phyloP scores from a whole-genome alignment of 1,284 basidiomycete species.

The Rhodotorula sp. region DNA sequence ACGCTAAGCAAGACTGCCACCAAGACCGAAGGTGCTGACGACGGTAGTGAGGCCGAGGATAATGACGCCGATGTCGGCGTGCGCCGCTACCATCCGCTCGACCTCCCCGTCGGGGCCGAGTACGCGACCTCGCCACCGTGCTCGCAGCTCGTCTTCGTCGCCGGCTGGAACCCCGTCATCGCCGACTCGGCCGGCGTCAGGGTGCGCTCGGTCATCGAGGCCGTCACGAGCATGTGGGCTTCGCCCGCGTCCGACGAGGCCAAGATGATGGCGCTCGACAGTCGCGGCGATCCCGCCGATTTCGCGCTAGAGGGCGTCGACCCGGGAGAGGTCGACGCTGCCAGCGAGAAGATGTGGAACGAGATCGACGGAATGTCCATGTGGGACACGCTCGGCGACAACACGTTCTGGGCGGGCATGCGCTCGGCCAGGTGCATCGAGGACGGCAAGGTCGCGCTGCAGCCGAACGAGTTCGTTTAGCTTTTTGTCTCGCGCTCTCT shows the following conservation, averaged over 20 bases:
- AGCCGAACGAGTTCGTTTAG: not conserved
- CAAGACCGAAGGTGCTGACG: not conserved
- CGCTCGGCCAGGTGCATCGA: not conserved
- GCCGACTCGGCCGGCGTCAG: not conserved
- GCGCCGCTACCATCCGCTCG: not conserved
- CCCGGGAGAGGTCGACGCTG: too few species aligned
- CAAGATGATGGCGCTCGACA: not conserved
- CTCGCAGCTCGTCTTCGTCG: not conserved
- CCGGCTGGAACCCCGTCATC: not conserved
- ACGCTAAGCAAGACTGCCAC: too few species aligned
- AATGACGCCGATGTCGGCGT: not conserved
- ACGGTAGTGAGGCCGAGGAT: not conserved
- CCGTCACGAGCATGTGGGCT: not conserved
- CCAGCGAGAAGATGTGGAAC: too few species aligned
- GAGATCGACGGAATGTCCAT: not conserved
- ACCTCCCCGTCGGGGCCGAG: conserved; percentile 4
- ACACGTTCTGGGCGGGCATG: conserved; percentile 1
- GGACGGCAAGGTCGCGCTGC: not conserved
- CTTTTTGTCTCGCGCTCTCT: too few species aligned
- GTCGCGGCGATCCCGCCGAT: too few species aligned
- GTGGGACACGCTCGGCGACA: conserved; percentile 3
- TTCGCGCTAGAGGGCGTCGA: too few species aligned
- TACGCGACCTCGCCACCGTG: not conserved
- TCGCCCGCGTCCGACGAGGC: not conserved
- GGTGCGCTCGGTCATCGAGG: conserved; percentile 4